These are phyloP conservation scores for Quercus cerris DNA, from an alignment of 306 rosid species.

Conservation along the genomic window DNA sequence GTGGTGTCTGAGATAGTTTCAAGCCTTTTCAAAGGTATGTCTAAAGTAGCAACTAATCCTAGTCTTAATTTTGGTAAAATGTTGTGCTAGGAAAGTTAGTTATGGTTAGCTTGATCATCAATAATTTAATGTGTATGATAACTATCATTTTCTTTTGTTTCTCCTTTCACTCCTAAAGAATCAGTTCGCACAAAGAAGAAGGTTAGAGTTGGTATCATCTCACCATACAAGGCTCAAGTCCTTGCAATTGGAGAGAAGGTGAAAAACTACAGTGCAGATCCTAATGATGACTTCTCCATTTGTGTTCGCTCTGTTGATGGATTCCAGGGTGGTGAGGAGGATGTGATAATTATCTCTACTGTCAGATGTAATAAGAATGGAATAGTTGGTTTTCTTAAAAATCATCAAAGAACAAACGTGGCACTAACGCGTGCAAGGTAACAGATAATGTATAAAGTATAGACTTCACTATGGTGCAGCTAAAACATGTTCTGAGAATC, in stretches of 20 bases:
- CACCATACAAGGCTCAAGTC: conserved; percentile 50
- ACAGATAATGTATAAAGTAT: too few species aligned
- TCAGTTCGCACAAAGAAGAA: conserved; percentile 7
- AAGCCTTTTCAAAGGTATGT: conserved; percentile 32
- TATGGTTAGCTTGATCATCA: not conserved
- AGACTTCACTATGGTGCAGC: not conserved
- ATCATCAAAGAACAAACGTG: conserved; percentile 35
- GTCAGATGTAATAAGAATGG: conserved; percentile 28
- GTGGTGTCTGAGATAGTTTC: conserved; percentile 27
- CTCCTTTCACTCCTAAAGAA: not conserved
- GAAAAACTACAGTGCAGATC: not conserved
- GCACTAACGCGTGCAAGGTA: conserved; percentile 29
- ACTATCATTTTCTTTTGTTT: not conserved
- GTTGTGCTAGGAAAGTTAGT: not conserved
- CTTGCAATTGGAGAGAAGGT: conserved; percentile 18
- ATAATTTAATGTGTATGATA: not conserved
- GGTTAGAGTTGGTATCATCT: conserved; percentile 35
- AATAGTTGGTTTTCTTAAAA: conserved; percentile 30
- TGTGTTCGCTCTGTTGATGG: conserved; percentile 42
- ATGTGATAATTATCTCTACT: conserved; percentile 40
- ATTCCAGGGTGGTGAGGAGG: conserved; percentile 50
- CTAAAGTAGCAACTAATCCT: too few species aligned
- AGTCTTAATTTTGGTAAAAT: not conserved
- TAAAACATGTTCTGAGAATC: not conserved
- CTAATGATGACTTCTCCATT: conserved; percentile 2